phyloP scores from a whole-genome alignment of 129 eudicot genomes.

The Daucus carota region DNA sequence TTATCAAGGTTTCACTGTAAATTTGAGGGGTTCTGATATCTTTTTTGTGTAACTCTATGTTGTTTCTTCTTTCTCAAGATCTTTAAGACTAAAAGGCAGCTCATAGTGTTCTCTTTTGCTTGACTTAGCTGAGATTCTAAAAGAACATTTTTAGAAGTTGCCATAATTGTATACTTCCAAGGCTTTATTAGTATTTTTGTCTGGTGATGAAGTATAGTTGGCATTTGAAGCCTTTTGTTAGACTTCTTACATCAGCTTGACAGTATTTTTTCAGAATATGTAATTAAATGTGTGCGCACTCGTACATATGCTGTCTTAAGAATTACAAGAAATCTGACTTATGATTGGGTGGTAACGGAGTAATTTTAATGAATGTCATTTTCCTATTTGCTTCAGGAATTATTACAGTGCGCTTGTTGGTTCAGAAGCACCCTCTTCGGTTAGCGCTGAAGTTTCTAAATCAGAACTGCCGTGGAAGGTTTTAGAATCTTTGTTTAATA shows the following conservation, averaged over 20 bases:
- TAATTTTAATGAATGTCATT: too few relatives aligned
- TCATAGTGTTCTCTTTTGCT: background rate
- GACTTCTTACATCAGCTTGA: background rate
- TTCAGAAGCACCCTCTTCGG: conserved; percentile 21
- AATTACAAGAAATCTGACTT: background rate
- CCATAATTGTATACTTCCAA: background rate
- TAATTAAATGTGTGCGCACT: background rate
- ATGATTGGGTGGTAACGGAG: background rate
- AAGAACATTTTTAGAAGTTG: background rate
- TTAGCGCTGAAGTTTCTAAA: conserved; percentile 24
- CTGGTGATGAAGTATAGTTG: background rate
- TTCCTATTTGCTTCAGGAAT: conserved; percentile 33
- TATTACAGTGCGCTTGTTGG: conserved; percentile 40
- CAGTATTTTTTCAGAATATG: background rate
- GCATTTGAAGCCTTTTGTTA: background rate
- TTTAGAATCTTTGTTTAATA: conserved; percentile 65
- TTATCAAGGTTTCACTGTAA: too few relatives aligned
- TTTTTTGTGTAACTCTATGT: too few relatives aligned
- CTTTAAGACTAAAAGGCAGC: background rate
- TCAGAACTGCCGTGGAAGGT: conserved; percentile 66
- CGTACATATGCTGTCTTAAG: background rate
- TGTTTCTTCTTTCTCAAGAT: background rate
- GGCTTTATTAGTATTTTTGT: background rate
- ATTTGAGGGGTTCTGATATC: too few relatives aligned
- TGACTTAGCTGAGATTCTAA: background rate